Percentiles rank a stretch among this genome's conserved stretches.
phyloP scores from a whole-genome alignment of 148 eudicot species.

The Fagopyrum homotropicum region DNA sequence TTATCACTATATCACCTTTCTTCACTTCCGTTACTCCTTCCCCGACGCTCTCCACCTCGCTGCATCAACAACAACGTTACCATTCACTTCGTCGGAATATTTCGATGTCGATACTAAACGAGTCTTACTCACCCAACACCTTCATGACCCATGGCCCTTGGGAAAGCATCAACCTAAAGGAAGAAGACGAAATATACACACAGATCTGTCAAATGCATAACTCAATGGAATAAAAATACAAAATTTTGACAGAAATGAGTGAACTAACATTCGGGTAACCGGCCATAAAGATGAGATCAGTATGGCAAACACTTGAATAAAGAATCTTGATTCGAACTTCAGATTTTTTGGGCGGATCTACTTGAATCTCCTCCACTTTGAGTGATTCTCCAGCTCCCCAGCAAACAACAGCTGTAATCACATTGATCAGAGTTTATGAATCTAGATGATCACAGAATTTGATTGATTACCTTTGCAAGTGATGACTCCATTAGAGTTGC shows the following conservation, averaged over 20 bases:
- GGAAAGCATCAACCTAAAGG: constrained; percentile 28
- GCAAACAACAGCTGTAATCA: constrained; percentile 23
- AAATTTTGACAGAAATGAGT: too few species aligned
- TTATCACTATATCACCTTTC: constrained; percentile 40
- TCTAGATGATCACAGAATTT: background rate
- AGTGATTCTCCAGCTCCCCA: constrained; percentile 22
- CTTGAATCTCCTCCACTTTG: constrained; percentile 39
- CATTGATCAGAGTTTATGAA: background rate
- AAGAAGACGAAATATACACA: background rate
- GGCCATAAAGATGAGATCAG: constrained; percentile 30
- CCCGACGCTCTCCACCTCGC: constrained; percentile 45
- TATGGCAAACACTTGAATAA: constrained; percentile 44
- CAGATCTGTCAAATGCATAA: background rate
- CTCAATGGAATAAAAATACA: background rate
- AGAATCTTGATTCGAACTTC: constrained; percentile 44
- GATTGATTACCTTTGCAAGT: constrained; percentile 2
- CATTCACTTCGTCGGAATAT: background rate
- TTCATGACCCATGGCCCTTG: constrained; percentile 50
- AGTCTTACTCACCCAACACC: constrained; percentile 40
- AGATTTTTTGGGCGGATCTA: constrained; percentile 31
- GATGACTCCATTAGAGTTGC: background rate
- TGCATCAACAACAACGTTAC: constrained; percentile 11
- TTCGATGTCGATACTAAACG: background rate
- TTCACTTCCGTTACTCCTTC: constrained; percentile 29
- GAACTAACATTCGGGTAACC: constrained; percentile 30